Percentiles rank a stretch among this genome's conserved stretches.
phyloP scores from a whole-genome alignment of 768 basidiomycete species.

The Calocera viscosa region DNA sequence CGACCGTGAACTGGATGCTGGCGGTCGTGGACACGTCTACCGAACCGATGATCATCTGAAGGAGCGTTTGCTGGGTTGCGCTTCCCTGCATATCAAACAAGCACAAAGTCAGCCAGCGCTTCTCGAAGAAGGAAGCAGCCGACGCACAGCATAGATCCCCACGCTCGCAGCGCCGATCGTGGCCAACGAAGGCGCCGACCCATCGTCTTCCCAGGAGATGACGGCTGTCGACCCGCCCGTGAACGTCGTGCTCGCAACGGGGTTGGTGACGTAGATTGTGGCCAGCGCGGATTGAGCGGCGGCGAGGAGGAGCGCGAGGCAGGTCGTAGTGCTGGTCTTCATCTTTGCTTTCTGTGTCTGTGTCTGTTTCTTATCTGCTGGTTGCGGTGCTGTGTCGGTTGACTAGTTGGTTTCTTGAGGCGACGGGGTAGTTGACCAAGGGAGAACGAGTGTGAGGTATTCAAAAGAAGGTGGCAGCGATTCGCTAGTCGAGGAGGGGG shows the following conservation, averaged over 20 bases:
- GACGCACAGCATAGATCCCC: conserved; percentile 42
- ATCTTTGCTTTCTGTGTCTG: neutral
- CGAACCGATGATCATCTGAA: conserved; percentile 3
- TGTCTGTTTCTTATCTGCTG: neutral
- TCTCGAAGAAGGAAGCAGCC: neutral
- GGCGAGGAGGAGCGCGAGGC: neutral
- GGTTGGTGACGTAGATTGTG: conserved; percentile 38
- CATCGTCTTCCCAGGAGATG: conserved; percentile 50
- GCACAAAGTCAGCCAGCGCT: neutral
- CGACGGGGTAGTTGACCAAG: conserved; percentile 16
- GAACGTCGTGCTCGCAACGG: conserved; percentile 36
- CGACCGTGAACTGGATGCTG: conserved; percentile 5
- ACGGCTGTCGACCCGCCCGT: conserved; percentile 39
- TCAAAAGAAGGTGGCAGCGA: conserved; percentile 9
- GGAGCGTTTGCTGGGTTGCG: conserved; percentile 10
- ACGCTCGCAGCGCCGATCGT: conserved; percentile 42
- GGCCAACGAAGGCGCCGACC: conserved; percentile 35
- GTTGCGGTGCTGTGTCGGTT: neutral
- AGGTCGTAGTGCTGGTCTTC: neutral
- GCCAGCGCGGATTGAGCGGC: neutral
- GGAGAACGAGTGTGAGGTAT: conserved; percentile 15
- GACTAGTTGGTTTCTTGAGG: neutral
- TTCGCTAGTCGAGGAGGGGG: conserved; percentile 1
- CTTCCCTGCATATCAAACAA: neutral
- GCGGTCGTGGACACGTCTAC: conserved; percentile 6